Conservation (phyloP, 805 yeast genomes). For the Nakazawaea populi region DNA sequence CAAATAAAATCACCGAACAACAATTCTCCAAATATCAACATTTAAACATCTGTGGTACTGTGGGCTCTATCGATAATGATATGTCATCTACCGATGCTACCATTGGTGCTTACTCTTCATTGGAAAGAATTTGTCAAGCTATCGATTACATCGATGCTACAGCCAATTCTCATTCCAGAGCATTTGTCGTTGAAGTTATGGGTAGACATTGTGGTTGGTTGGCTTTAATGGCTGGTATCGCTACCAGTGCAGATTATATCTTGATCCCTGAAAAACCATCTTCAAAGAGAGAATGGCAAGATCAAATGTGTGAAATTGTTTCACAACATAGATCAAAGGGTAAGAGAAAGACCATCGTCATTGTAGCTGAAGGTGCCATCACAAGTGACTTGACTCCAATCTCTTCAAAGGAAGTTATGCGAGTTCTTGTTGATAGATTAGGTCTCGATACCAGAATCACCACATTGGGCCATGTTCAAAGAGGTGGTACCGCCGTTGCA, state of each 20-base stretch:
- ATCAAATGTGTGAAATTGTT: slow-evolving; percentile 58
- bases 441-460: slow-evolving; percentile 77
- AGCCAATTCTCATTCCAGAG: slow-evolving; percentile 77
- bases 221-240: slow-evolving; percentile 74
- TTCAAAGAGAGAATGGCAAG: slow-evolving; percentile 55
- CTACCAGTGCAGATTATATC: slow-evolving; percentile 76
- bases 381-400: slow-evolving; percentile 63
- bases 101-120: slow-evolving; percentile 75
- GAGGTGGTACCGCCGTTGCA: slow-evolving; percentile 81
- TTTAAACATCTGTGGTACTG: slow-evolving; percentile 67
- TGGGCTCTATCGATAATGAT: slow-evolving; percentile 81
- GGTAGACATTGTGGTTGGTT: slow-evolving; percentile 91
- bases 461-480: slow-evolving; percentile 73
- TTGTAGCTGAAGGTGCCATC: slow-evolving; percentile 84
- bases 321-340: slow-evolving; percentile 64
- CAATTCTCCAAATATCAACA: slow-evolving; percentile 44
- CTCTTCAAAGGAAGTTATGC: slow-evolving; percentile 57
- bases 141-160: slow-evolving; percentile 82
- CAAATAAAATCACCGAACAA: slow-evolving; percentile 37
- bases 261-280: slow-evolving; percentile 81
- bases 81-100: slow-evolving; percentile 84
- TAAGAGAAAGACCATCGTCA: slow-evolving; percentile 70
- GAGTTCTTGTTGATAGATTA: slow-evolving; percentile 55
- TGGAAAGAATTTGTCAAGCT: slow-evolving; percentile 68
- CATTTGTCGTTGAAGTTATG: slow-evolving; percentile 83